Evolutionary conservation across 2,329 filamentous ascomycete genomes (phyloP).

Genomic region (Tolypocladium inflatum): DNA sequence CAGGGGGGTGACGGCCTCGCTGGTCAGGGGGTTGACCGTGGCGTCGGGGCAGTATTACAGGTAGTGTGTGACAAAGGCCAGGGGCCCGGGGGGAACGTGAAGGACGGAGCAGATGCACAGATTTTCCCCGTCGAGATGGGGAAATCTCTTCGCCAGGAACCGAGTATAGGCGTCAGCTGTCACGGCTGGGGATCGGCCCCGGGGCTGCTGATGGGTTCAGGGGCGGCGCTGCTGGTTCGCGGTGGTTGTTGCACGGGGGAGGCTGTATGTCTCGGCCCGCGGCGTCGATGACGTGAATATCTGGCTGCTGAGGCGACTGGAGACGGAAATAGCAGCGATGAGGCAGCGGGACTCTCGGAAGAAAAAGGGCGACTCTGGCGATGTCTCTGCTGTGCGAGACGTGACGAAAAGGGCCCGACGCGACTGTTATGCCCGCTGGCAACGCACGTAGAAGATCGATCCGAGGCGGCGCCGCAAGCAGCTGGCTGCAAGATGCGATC

Average conservation of each 20-base stretch:
- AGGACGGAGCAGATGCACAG: slow-evolving; percentile 44
- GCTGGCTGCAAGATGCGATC: background rate
- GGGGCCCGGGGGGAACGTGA: slow-evolving; percentile 32
- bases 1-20: slow-evolving; percentile 13
- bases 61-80: slow-evolving; percentile 33
- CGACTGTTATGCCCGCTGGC: background rate
- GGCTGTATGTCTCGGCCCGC: slow-evolving; percentile 14
- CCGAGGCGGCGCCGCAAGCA: background rate
- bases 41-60: slow-evolving; percentile 33
- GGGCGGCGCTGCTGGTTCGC: background rate
- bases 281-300: slow-evolving; percentile 4
- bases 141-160: background rate
- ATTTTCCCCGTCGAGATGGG: background rate
- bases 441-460: background rate
- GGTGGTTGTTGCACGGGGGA: background rate
- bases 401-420: background rate
- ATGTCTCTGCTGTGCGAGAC: background rate
- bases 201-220: background rate
- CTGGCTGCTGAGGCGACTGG: background rate
- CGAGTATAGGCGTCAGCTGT: background rate
- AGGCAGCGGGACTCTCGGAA: background rate
- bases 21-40: slow-evolving; percentile 17
- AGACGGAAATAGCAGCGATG: background rate
- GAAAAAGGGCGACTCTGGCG: background rate
- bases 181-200: background rate